These are phyloP conservation scores for Trichoderma polysporum DNA, from an alignment of 2,329 filamentous ascomycete genomes.

Conservation along the genomic window DNA sequence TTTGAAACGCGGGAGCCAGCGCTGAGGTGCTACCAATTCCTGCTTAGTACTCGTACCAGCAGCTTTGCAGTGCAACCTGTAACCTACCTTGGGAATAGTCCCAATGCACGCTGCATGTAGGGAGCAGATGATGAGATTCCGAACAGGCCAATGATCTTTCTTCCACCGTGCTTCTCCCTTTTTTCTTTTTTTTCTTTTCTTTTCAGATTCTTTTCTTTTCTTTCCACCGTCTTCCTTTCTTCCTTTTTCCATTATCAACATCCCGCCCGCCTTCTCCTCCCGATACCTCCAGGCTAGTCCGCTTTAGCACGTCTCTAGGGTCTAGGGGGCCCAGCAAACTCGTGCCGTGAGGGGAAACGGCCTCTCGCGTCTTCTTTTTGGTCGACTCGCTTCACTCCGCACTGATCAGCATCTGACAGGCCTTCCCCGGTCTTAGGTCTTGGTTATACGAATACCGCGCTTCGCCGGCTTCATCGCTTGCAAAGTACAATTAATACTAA, in stretches of 20 bases:
- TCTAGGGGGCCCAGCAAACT: background rate
- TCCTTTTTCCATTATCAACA: background rate
- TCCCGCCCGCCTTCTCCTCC: background rate
- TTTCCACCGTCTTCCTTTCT: background rate
- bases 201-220: background rate
- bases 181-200: background rate
- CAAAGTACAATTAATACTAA: background rate
- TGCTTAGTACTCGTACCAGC: too few relatives aligned
- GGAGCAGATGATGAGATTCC: background rate
- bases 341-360: too few relatives aligned
- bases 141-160: background rate
- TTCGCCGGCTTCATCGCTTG: background rate
- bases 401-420: constrained; percentile 17
- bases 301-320: background rate
- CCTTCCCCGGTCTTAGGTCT: constrained; percentile 3
- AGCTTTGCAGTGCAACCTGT: too few relatives aligned
- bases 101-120: constrained; percentile 12
- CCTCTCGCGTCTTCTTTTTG: background rate
- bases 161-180: background rate
- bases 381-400: constrained; percentile 10
- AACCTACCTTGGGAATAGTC: background rate
- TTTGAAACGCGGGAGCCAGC: constrained; percentile 10
- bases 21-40: background rate
- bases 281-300: background rate
- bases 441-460: background rate